Evolutionary conservation across 2,329 filamentous ascomycete genomes (phyloP).

Genomic region (Aspergillus arachidicola): DNA sequence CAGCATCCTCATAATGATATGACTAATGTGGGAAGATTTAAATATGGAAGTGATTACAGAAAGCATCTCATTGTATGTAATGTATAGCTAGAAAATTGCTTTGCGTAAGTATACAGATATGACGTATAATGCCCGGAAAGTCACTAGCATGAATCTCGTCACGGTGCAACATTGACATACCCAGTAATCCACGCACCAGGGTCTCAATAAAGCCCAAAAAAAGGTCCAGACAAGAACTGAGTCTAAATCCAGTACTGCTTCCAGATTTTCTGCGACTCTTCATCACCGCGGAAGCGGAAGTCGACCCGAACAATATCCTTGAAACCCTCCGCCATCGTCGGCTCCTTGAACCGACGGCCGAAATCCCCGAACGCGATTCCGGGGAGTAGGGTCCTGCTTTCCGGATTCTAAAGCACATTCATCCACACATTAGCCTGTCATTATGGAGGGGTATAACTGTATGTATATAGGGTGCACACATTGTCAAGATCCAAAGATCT

Average conservation of each 20-base stretch:
- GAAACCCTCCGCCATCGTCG: constrained; percentile 76
- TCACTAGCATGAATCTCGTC: neutral
- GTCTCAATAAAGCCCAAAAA: neutral
- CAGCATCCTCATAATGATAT: constrained; percentile 12
- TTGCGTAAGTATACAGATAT: neutral
- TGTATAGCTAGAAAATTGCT: neutral
- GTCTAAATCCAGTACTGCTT: constrained; percentile 71
- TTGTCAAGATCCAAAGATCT: neutral
- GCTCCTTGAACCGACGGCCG: constrained; percentile 70
- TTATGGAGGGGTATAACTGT: neutral
- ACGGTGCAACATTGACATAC: neutral
- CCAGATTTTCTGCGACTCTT: constrained; percentile 73
- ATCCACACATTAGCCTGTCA: neutral
- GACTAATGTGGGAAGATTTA: constrained; percentile 6
- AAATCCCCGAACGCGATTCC: constrained; percentile 80
- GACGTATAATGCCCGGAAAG: neutral
- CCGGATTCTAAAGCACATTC: constrained; percentile 64
- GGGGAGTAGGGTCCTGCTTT: constrained; percentile 73
- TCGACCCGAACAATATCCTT: constrained; percentile 73
- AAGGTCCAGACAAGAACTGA: constrained; percentile 51
- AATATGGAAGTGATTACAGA: neutral
- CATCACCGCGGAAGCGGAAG: constrained; percentile 73
- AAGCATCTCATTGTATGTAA: neutral
- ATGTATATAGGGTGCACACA: neutral
- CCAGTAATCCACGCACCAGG: neutral